Percentiles rank a stretch among this genome's conserved stretches.
Conservation (phyloP, 116 monocot species). For the Trichopus zeylanicus region DNA sequence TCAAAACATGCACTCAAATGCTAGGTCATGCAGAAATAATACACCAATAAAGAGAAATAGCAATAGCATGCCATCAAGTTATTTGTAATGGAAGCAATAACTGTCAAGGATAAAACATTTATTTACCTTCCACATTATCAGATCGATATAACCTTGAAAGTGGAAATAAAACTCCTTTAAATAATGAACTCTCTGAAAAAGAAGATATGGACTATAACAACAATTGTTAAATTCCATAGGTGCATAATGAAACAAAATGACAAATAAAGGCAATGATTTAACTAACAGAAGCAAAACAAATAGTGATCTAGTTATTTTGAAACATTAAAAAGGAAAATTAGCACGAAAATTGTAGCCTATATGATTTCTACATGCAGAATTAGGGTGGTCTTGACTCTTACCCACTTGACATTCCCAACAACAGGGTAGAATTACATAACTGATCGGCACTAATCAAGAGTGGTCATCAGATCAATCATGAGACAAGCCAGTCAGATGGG, state of each 20-base stretch:
- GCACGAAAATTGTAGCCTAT: not conserved
- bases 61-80: too few species aligned
- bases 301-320: not conserved
- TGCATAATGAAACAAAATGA: not conserved
- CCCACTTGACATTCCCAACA: too few species aligned
- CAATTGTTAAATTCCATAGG: constrained; percentile 2
- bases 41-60: too few species aligned
- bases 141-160: constrained; percentile 95
- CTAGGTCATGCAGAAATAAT: not conserved
- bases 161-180: constrained; percentile 94
- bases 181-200: constrained; percentile 76
- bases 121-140: constrained; percentile 95
- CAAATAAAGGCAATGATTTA: not conserved
- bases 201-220: constrained; percentile 1
- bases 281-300: not conserved
- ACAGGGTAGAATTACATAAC: not conserved
- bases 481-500: too few species aligned
- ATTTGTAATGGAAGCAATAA: too few species aligned
- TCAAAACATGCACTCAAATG: not conserved
- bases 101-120: too few species aligned
- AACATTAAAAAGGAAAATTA: not conserved
- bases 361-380: not conserved
- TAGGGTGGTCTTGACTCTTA: too few species aligned
- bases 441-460: not conserved
- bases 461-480: not conserved